These are phyloP conservation scores for Ceratocystis harringtonii DNA, from an alignment of 2,329 filamentous ascomycete genomes.

Conservation along the genomic window DNA sequence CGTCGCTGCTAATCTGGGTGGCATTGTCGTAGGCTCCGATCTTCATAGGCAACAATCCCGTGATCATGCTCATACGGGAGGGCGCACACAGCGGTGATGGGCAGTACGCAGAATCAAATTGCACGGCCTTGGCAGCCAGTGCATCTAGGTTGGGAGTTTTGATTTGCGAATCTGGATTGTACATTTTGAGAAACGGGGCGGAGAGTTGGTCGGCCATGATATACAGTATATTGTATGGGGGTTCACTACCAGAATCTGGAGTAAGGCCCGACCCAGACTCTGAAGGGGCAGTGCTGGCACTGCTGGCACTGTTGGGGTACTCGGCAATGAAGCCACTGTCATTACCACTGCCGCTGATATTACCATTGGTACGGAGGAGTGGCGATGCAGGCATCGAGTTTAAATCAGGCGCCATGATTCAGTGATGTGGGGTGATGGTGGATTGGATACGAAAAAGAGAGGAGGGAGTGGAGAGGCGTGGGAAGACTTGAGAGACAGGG, in stretches of 20 bases:
- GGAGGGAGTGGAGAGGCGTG: not conserved
- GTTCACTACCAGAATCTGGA: slow-evolving; percentile 17
- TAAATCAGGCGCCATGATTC: slow-evolving; percentile 54
- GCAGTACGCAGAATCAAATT: slow-evolving; percentile 90
- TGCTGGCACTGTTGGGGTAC: not conserved
- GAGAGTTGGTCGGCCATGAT: slow-evolving; percentile 97
- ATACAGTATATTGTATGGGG: slow-evolving; percentile 41
- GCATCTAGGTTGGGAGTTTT: slow-evolving; percentile 81
- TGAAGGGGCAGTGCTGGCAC: not conserved
- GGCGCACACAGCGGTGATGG: slow-evolving; percentile 85
- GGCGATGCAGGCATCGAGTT: slow-evolving; percentile 52
- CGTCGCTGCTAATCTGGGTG: slow-evolving; percentile 64
- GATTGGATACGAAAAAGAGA: not conserved
- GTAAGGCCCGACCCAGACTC: slow-evolving; percentile 17
- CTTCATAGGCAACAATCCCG: slow-evolving; percentile 77
- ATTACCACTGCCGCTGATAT: slow-evolving; percentile 16
- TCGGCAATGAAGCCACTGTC: not conserved
- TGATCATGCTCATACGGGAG: slow-evolving; percentile 88
- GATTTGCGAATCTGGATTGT: slow-evolving; percentile 77
- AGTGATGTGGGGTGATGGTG: not conserved
- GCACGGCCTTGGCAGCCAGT: slow-evolving; percentile 65
- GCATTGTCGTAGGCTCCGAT: slow-evolving; percentile 90
- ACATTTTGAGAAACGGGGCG: slow-evolving; percentile 79
- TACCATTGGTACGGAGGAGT: slow-evolving; percentile 21
- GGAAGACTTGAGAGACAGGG: not conserved